Percentiles rank a stretch among this genome's conserved stretches.
Evolutionary conservation across 106 monocot species (phyloP).

Genomic region (Hemerocallis citrina): DNA sequence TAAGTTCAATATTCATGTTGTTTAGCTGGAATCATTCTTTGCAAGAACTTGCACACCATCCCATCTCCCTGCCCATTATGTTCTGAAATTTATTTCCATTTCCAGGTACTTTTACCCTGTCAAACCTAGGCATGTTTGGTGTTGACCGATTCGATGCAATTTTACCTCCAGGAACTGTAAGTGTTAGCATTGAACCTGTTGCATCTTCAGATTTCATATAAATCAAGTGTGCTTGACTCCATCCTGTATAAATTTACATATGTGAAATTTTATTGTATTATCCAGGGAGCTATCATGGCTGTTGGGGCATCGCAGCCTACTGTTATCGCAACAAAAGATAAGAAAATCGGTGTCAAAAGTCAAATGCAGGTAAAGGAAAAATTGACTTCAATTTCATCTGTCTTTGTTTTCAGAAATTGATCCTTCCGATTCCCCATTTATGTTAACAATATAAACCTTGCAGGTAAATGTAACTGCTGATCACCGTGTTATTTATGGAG

Average conservation of each 20-base stretch:
- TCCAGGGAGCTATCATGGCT: constrained; percentile 91
- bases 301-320: constrained; percentile 75
- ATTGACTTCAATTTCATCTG: background rate
- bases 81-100: background rate
- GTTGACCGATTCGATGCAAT: constrained; percentile 89
- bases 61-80: background rate
- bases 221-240: background rate
- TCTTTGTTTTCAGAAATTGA: background rate
- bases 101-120: constrained; percentile 86
- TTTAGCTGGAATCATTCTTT: too few species aligned
- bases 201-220: background rate
- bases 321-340: constrained; percentile 65
- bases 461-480: constrained; percentile 91
- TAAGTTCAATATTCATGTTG: too few species aligned
- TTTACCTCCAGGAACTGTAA: constrained; percentile 80
- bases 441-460: too few species aligned
- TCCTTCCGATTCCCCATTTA: background rate
- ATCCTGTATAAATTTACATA: background rate
- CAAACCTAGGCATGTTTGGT: constrained; percentile 90
- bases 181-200: background rate
- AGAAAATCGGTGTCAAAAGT: constrained; percentile 64
- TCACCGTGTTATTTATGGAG: constrained; percentile 77
- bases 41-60: too few species aligned
- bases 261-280: background rate
- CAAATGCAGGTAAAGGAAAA: constrained; percentile 91